Conservation (phyloP, 78 protist genomes). For the Tieghemostelium lacteum region DNA sequence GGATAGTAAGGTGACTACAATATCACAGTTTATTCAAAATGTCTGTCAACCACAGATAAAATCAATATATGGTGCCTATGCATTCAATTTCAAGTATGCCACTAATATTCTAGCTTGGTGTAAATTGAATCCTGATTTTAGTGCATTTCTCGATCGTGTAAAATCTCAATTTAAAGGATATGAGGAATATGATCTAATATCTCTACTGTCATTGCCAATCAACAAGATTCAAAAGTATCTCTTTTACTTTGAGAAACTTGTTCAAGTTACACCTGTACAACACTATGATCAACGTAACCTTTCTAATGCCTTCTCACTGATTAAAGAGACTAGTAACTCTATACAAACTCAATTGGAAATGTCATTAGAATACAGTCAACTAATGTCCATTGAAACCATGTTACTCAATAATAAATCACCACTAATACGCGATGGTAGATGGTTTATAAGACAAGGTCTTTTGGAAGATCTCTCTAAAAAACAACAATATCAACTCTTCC, state of each 20-base stretch:
- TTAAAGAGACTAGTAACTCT: constrained; percentile 26
- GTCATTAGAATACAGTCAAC: constrained; percentile 46
- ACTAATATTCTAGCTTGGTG: constrained; percentile 54
- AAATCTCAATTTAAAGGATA: background rate
- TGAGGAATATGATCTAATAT: constrained; percentile 34
- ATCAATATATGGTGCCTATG: constrained; percentile 46
- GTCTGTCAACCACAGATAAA: constrained; percentile 31
- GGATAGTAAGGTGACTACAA: background rate
- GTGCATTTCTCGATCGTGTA: background rate
- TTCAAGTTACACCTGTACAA: constrained; percentile 25
- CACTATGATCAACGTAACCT: constrained; percentile 38
- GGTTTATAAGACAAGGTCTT: constrained; percentile 43
- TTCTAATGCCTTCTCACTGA: constrained; percentile 10
- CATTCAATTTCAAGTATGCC: constrained; percentile 63
- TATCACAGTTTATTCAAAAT: constrained; percentile 50
- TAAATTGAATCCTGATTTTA: constrained; percentile 46
- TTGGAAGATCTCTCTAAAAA: background rate
- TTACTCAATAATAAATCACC: constrained; percentile 13
- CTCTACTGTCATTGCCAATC: constrained; percentile 52
- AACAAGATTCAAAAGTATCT: constrained; percentile 55
- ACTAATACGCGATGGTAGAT: constrained; percentile 39
- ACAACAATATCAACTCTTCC: constrained; percentile 21
- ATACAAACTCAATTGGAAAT: constrained; percentile 70
- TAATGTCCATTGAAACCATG: constrained; percentile 57
- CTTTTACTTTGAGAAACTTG: constrained; percentile 27